Percentiles rank a stretch among this genome's conserved stretches.
Evolutionary conservation across 2,329 filamentous ascomycete species (phyloP).

Genomic region (Sordariomycetes sp.): DNA sequence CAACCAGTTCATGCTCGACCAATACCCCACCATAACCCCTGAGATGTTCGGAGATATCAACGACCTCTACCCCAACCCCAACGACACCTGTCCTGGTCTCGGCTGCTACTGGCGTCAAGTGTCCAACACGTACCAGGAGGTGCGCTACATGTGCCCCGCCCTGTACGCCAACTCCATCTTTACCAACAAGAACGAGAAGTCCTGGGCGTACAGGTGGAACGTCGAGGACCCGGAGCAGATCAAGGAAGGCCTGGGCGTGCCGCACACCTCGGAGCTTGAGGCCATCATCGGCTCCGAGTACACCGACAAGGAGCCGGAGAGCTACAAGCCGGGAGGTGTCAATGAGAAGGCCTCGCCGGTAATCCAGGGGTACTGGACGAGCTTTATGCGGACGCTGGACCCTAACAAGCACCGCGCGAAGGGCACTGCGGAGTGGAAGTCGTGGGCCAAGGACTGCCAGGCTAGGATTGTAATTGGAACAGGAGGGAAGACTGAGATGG

Average conservation of each 20-base stretch:
- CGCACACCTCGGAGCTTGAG: slow-evolving; percentile 57
- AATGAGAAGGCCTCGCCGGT: slow-evolving; percentile 51
- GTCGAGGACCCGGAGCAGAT: slow-evolving; percentile 50
- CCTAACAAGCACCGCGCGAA: slow-evolving; percentile 42
- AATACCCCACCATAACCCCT: slow-evolving; percentile 22
- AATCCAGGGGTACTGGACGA: slow-evolving; percentile 65
- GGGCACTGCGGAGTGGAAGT: slow-evolving; percentile 28
- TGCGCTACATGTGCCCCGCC: slow-evolving; percentile 24
- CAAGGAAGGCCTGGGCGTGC: slow-evolving; percentile 49
- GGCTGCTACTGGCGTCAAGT: slow-evolving; percentile 28
- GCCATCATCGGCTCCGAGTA: slow-evolving; percentile 60
- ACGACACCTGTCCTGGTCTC: slow-evolving; percentile 17
- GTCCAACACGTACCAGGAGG: slow-evolving; percentile 24
- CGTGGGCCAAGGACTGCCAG: slow-evolving; percentile 20
- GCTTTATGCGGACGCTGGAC: slow-evolving; percentile 57
- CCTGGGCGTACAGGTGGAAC: slow-evolving; percentile 63
- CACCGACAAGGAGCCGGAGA: slow-evolving; percentile 39
- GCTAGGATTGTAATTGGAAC: slow-evolving; percentile 30
- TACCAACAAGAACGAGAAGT: slow-evolving; percentile 21
- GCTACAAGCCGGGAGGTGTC: slow-evolving; percentile 39
- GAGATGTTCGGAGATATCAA: slow-evolving; percentile 20
- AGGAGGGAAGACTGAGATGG: slow-evolving; percentile 27
- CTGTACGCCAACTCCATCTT: slow-evolving; percentile 19
- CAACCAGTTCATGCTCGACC: slow-evolving; percentile 20
- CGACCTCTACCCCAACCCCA: slow-evolving; percentile 23